Evolutionary conservation across 1,284 basidiomycete genomes (phyloP), one percentile per base, ranked within the genome.

Genomic region (Puccinia polysora): DNA sequence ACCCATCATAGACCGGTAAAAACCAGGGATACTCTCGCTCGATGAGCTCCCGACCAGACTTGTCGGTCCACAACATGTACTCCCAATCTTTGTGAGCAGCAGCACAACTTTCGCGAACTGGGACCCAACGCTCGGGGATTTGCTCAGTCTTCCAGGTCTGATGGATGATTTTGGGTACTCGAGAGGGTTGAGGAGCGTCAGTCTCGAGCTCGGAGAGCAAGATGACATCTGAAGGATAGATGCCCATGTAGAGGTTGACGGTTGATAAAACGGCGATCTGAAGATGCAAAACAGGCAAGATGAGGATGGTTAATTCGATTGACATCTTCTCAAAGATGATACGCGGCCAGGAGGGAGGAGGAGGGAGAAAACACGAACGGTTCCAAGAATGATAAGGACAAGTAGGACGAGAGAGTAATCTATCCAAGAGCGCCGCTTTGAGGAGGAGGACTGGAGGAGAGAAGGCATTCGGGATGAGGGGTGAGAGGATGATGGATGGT

Each of bases 21-120:
- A 97, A 96, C 87, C 91, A 92, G 14, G 88, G 84, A 79, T 98
- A 98, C 74, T 94, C 81, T 72, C 86, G 81, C 18, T 87, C 88
- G 78, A 98, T 89, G 80, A 98, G 97, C 76, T 90, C 85, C 76
- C 92, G 88, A 15, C 95, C 90, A 74, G 84, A 83, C 10, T 87
- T 89, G 80, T 98, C 96, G 25, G 96, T 95, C 95, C 95, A 98
- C 2, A 98, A 84, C 84, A 88, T 94, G 83, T 97, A 97, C 80
- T 97, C 87, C 80, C 91, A 75, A 84, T 97, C 94, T 4, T 90
- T 78, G 68, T 82, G 80, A 76, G 82, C 77, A 47, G 75, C 76
- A 20, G 76, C 76, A 73, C 81, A 82, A 43, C 75, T 78, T 43
- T 80, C 78, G 7, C 80, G 75, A 28, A 81, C 77, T 20, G 75